Base-by-base conservation (phyloP, 129 eudicot species). In the Sambucus nigra region DNA sequence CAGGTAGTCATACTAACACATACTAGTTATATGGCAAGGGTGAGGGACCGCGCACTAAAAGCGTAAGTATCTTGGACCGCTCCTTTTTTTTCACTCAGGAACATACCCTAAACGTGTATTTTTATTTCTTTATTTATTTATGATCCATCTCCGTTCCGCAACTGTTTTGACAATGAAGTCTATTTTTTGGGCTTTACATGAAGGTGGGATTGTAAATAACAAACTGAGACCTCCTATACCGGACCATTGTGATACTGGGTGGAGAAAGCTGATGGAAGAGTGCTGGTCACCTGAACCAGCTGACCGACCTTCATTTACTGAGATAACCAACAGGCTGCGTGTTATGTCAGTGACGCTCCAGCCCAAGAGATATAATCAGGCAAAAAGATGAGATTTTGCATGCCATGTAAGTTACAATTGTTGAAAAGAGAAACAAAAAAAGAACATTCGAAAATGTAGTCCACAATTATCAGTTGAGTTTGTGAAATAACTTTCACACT, bases 211-310 rank as follows among this genome's bases (percentile, higher is more conserved):
- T 63, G 73, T 83, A 56, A 83, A 59, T 19, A 76, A 73, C 69
- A 70, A 77, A 29, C 71, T 84, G 5, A 75, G 82, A 49, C 94
- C 94, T 49, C 59, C 85, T 2, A 59, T 84, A 35, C 88, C 88
- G 9, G 73, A 67, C 47, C 63, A 55, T 3, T 80, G 94, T 48
- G 84, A 84, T 63, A 40, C 73, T 8, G 77, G 69, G 17, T 84
- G 94, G 94, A 77, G 51, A 71, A 71, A 51, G 45, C 61, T 84
- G 77, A 80, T 84, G 88, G 94, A 73, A 57, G 85, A 84, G n/a
- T 84, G 94, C 65, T 84, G 94, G 94, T 80, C 85, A 58, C 80
- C 72, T 25, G 78, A 84, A 57, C 88, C 88, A 24, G 52, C 60
- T 21, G 59, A 65, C 60, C 76, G 88, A 57, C 94, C 88, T 21